These are phyloP conservation scores for Lineolata rhizophorae DNA, from an alignment of 495 filamentous ascomycete genomes.

Conservation along the genomic window DNA sequence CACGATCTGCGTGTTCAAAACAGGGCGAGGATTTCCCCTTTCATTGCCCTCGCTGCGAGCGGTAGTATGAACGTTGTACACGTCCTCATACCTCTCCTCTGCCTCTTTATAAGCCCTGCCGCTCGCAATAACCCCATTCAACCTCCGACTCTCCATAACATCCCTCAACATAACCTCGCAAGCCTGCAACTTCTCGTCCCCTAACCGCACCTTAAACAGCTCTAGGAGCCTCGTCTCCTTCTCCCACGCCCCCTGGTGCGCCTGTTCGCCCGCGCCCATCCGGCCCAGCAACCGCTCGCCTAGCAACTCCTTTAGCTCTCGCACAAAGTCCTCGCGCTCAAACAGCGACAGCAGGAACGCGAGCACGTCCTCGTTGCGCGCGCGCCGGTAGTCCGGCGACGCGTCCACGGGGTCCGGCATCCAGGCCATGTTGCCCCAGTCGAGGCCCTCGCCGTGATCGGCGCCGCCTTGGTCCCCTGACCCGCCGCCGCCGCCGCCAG, in stretches of 20 bases:
- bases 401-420: conserved; percentile 82
- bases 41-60: conserved; percentile 1
- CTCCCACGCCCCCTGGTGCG: conserved; percentile 43
- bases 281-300: conserved; percentile 48
- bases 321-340: conserved; percentile 79
- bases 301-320: conserved; percentile 72
- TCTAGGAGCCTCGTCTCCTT: conserved; percentile 67
- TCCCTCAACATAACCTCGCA: conserved; percentile 96
- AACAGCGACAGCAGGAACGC: conserved; percentile 72
- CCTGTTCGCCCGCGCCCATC: too few relatives aligned
- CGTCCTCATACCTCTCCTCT: too few relatives aligned
- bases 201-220: conserved; percentile 72
- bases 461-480: conserved; percentile 19
- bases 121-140: conserved; percentile 25
- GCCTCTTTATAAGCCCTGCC: neutral
- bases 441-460: conserved; percentile 42
- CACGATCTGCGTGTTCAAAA: conserved; percentile 43
- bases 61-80: neutral
- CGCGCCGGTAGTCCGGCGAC: conserved; percentile 70
- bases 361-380: conserved; percentile 81
- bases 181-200: conserved; percentile 61
- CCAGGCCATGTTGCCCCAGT: conserved; percentile 86
- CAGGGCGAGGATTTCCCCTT: conserved; percentile 2
- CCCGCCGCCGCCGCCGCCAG: too few relatives aligned
- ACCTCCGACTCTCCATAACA: conserved; percentile 60